These are phyloP conservation scores for Zymoseptoria crescenta DNA, from an alignment of 2,329 filamentous ascomycete species.

Conservation along the genomic window DNA sequence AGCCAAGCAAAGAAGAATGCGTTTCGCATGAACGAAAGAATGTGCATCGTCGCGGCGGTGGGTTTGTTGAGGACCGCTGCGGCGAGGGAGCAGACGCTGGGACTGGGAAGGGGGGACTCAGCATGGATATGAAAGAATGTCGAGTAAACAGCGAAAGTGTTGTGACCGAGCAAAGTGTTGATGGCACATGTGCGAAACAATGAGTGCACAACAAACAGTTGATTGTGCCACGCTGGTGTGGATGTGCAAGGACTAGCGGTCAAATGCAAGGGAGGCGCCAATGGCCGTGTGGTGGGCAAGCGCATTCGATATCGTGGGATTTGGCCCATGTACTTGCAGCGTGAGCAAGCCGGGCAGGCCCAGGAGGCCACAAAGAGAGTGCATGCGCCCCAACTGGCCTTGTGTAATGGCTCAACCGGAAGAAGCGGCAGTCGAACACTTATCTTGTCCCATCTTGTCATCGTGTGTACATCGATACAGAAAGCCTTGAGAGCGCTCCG, in stretches of 20 bases:
- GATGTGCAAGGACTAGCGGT: neutral
- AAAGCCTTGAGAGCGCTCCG: neutral
- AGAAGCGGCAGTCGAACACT: neutral
- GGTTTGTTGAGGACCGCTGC: neutral
- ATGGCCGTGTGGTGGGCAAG: neutral
- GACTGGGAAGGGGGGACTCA: neutral
- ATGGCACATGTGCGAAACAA: neutral
- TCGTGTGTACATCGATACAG: neutral
- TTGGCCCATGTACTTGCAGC: neutral
- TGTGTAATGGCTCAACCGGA: neutral
- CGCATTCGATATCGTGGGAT: neutral
- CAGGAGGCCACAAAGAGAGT: neutral
- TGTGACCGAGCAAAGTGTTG: neutral
- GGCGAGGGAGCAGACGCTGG: neutral
- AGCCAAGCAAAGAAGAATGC: neutral
- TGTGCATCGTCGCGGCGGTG: neutral
- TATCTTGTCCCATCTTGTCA: neutral
- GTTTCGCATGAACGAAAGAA: neutral
- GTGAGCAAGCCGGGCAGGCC: neutral
- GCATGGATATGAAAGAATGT: neutral
- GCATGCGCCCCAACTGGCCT: neutral
- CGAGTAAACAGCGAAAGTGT: neutral
- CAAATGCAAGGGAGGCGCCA: neutral
- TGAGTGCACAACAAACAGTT: neutral
- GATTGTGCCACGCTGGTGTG: neutral